phyloP scores from a whole-genome alignment of 163 green algal genomes.

The Volvox carteri region DNA sequence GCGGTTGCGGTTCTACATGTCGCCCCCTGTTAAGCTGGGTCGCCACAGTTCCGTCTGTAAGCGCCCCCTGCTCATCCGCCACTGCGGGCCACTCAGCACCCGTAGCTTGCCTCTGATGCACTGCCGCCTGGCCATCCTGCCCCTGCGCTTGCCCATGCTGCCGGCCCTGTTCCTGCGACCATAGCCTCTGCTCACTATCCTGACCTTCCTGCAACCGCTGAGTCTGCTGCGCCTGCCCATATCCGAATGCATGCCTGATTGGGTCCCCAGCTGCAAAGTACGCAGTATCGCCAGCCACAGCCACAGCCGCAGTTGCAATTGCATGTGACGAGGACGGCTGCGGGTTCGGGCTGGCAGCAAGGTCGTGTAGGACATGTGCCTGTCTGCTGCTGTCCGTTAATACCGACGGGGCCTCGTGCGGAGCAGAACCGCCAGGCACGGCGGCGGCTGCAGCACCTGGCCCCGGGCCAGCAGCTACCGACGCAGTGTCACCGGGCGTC shows the following conservation, averaged over 20 bases:
- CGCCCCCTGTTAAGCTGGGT: not conserved
- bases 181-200: not conserved
- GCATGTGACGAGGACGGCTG: not conserved
- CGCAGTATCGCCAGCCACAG: too few relatives aligned
- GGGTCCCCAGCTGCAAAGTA: too few relatives aligned
- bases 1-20: not conserved
- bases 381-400: constrained; percentile 40
- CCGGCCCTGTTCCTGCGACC: not conserved
- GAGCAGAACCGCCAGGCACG: not conserved
- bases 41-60: not conserved
- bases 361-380: not conserved
- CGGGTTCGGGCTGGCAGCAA: not conserved
- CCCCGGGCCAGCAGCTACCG: not conserved
- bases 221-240: too few relatives aligned
- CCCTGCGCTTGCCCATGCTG: not conserved
- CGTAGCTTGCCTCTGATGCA: not conserved
- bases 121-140: not conserved
- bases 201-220: not conserved
- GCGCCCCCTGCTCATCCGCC: not conserved
- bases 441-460: not conserved
- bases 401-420: not conserved
- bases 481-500: too few relatives aligned
- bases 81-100: not conserved
- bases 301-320: too few relatives aligned
- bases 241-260: too few relatives aligned